These are phyloP conservation scores for Lipomyces yamadae DNA, from an alignment of 805 yeast genomes.

Conservation along the genomic window DNA sequence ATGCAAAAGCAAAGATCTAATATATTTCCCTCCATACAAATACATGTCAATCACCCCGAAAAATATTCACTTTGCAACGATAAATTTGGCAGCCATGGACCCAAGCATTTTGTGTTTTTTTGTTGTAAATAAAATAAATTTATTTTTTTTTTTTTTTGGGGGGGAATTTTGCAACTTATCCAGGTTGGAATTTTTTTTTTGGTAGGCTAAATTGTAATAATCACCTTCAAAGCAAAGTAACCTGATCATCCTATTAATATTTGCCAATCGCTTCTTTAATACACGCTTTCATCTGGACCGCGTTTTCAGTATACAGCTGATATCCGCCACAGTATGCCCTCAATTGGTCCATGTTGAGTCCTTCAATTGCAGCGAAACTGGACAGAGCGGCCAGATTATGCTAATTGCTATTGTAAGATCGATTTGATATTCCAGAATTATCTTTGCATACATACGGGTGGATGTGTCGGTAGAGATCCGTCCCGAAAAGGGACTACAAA, in stretches of 20 bases:
- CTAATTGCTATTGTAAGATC: neutral
- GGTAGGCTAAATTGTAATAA: no score
- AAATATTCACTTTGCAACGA: neutral
- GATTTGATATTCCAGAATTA: neutral
- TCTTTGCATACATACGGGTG: neutral
- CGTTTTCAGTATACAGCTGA: neutral
- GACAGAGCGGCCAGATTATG: neutral
- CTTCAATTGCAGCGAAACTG: neutral
- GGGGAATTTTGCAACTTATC: no score
- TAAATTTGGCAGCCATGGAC: neutral
- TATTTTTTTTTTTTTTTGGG: no score
- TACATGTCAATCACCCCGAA: neutral
- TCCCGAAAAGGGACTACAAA: slow-evolving; percentile 2
- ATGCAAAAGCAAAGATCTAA: slow-evolving; percentile 25
- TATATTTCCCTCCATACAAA: neutral
- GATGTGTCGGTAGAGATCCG: slow-evolving; percentile 8
- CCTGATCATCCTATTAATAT: neutral
- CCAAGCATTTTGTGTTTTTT: neutral
- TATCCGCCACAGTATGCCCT: neutral
- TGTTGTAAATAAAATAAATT: neutral
- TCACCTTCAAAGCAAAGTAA: no score
- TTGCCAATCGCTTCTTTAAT: slow-evolving; percentile 3
- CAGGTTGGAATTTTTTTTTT: no score
- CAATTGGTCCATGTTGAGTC: neutral
- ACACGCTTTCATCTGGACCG: neutral